phyloP scores from a whole-genome alignment of 1,284 basidiomycete genomes.

The Stygiomarasmius scandens region DNA sequence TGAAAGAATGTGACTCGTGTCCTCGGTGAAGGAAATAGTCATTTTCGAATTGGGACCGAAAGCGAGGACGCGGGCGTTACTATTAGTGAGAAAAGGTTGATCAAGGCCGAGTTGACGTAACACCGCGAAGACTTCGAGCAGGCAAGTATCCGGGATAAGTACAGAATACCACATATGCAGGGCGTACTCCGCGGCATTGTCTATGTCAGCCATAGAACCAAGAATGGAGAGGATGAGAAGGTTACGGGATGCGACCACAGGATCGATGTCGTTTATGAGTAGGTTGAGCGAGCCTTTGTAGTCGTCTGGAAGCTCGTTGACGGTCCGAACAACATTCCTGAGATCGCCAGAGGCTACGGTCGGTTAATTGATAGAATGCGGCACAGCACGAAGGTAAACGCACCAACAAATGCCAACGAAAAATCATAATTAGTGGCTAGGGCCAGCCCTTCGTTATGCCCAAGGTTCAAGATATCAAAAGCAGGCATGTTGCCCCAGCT shows the following conservation, averaged over 20 bases:
- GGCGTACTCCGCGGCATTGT: conserved; percentile 33
- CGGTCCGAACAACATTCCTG: conserved; percentile 35
- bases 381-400: neutral
- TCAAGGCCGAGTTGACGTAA: neutral
- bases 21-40: neutral
- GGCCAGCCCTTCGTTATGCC: neutral
- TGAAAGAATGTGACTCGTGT: conserved; percentile 30
- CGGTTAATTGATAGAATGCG: neutral
- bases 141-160: neutral
- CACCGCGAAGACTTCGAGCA: conserved; percentile 27
- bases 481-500: neutral
- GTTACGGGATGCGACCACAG: conserved; percentile 36
- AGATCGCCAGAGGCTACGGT: conserved; percentile 37
- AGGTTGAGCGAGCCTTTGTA: conserved; percentile 37
- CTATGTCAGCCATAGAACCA: neutral
- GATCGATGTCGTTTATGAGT: conserved; percentile 36
- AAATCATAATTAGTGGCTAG: neutral
- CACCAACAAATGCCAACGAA: neutral
- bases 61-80: neutral
- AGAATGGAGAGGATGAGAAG: conserved; percentile 33
- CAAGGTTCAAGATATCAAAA: neutral
- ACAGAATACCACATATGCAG: conserved; percentile 42
- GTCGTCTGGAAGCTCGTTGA: conserved; percentile 38
- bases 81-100: neutral
- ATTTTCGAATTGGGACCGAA: neutral